phyloP scores from a whole-genome alignment of 352 stramenopile species.

The Phytophthora citricola region DNA sequence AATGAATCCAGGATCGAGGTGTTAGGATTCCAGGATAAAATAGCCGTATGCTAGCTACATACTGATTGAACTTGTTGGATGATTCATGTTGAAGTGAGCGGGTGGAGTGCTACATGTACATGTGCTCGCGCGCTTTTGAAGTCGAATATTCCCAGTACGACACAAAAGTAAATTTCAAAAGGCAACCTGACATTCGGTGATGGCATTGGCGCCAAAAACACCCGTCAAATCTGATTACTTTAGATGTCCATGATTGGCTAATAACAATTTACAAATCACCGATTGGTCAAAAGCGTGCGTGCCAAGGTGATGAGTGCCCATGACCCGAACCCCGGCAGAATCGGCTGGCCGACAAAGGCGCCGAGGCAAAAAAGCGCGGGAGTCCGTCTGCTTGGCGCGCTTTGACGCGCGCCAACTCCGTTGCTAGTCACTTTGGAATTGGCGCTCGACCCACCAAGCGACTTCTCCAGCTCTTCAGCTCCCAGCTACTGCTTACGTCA shows the following conservation, averaged over 20 bases:
- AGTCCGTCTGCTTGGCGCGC: constrained; percentile 21
- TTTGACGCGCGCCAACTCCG: constrained; percentile 12
- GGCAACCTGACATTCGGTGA: constrained; percentile 9
- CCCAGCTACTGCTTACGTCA: neutral
- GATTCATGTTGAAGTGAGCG: constrained; percentile 5
- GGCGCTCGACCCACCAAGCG: constrained; percentile 30
- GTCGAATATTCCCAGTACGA: constrained; percentile 2
- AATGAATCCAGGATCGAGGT: constrained; percentile 7
- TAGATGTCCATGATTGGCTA: constrained; percentile 5
- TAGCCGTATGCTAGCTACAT: too few species aligned
- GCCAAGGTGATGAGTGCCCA: constrained; percentile 5
- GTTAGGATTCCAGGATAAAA: neutral
- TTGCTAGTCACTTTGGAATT: constrained; percentile 42
- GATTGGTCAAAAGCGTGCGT: constrained; percentile 22
- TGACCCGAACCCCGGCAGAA: constrained; percentile 13
- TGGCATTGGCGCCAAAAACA: constrained; percentile 24
- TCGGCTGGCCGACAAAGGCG: constrained; percentile 18
- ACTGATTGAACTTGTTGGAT: constrained; percentile 8
- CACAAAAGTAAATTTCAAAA: constrained; percentile 15
- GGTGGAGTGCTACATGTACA: neutral
- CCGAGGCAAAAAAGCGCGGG: constrained; percentile 34
- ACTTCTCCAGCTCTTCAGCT: constrained; percentile 7
- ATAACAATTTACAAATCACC: neutral
- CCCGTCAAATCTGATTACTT: constrained; percentile 8
- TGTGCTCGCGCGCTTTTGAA: constrained; percentile 5